Conservation (phyloP, 139 green algal species). For the Mesotaenium endlicherianum region DNA sequence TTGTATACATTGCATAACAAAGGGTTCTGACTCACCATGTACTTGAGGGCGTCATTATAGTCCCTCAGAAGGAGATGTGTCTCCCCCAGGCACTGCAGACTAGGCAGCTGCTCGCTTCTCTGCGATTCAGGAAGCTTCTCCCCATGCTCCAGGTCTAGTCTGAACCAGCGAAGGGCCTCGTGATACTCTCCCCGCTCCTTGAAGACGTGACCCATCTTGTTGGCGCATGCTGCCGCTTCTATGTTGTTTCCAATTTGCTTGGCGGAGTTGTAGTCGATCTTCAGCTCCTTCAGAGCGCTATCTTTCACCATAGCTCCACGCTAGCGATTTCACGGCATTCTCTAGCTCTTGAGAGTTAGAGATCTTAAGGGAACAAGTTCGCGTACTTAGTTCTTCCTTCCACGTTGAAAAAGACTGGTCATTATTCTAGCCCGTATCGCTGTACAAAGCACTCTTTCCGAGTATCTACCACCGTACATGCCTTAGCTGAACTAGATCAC, state of each 20-base stretch:
- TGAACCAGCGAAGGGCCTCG: not conserved
- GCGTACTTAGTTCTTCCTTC: no score
- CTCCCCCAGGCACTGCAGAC: not conserved
- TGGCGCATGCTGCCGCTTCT: not conserved
- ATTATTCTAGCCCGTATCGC: no score
- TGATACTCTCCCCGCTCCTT: not conserved
- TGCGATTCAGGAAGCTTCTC: not conserved
- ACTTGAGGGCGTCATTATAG: not conserved
- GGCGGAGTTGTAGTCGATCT: not conserved
- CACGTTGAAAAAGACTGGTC: no score
- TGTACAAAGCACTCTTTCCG: no score
- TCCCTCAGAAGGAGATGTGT: not conserved
- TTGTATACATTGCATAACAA: not conserved
- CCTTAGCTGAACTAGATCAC: no score
- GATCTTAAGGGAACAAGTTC: no score
- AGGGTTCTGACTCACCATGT: not conserved
- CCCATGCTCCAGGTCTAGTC: not conserved
- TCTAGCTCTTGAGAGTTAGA: no score
- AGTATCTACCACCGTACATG: no score
- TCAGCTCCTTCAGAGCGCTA: not conserved
- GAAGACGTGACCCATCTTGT: not conserved
- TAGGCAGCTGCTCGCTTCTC: not conserved
- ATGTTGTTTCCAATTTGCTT: not conserved
- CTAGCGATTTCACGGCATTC: no score
- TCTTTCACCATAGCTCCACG: no score